phyloP scores from a whole-genome alignment of 495 filamentous ascomycete genomes.

The Lophium mytilinum region DNA sequence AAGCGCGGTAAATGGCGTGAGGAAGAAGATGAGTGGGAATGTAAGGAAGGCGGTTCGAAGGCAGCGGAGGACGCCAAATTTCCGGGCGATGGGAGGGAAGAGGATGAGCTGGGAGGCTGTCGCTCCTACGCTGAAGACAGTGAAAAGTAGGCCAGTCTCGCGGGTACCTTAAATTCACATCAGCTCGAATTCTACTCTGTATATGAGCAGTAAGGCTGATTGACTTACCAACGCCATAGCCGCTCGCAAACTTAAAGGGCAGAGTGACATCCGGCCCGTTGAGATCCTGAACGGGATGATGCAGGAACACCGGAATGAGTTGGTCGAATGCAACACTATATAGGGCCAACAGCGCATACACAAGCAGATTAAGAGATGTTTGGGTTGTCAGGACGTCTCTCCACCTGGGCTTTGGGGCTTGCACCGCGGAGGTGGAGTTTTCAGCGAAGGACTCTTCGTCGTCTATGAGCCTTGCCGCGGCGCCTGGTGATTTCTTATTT shows the following conservation, averaged over 20 bases:
- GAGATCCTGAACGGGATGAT: conserved; percentile 52
- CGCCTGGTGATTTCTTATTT: background rate
- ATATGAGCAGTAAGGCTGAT: background rate
- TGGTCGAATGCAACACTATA: conserved; percentile 72
- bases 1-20: conserved; percentile 65
- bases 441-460: conserved; percentile 33
- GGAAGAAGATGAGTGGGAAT: conserved; percentile 65
- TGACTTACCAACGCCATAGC: conserved; percentile 53
- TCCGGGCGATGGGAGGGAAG: conserved; percentile 62
- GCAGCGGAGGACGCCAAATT: conserved; percentile 62
- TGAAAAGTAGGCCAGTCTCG: conserved; percentile 70
- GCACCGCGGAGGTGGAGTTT: background rate
- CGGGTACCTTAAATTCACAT: conserved; percentile 39
- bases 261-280: conserved; percentile 51
- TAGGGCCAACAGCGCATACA: conserved; percentile 67
- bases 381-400: conserved; percentile 67
- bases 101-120: conserved; percentile 71
- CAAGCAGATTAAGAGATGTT: conserved; percentile 63
- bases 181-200: background rate
- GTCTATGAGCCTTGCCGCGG: background rate
- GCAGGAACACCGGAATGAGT: conserved; percentile 61
- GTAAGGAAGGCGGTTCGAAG: conserved; percentile 50
- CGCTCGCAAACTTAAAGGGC: conserved; percentile 71
- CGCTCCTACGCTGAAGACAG: conserved; percentile 61
- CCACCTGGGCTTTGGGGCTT: conserved; percentile 39